Conservation (phyloP, 2,329 filamentous ascomycete genomes). For the Apiospora marii region DNA sequence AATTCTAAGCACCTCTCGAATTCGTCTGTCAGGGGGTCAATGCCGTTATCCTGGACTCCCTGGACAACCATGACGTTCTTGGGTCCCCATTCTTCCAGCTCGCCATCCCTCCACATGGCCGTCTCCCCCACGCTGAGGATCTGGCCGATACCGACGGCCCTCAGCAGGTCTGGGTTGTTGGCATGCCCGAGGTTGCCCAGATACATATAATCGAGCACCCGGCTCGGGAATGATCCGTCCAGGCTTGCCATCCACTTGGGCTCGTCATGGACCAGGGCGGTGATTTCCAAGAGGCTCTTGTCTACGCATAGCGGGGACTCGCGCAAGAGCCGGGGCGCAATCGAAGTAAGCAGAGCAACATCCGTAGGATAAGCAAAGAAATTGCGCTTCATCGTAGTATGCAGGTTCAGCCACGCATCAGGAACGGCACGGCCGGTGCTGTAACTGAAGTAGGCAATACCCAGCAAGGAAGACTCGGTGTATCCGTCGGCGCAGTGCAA, state of each 20-base stretch:
- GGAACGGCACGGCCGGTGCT: conserved; percentile 82
- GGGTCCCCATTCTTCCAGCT: conserved; percentile 74
- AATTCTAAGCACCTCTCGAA: conserved; percentile 89
- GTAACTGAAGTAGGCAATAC: conserved; percentile 92
- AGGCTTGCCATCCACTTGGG: conserved; percentile 84
- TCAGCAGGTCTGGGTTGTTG: conserved; percentile 87
- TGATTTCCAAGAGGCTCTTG: conserved; percentile 61
- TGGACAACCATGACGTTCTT: conserved; percentile 85
- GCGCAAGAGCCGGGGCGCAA: conserved; percentile 77
- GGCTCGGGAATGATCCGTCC: conserved; percentile 90
- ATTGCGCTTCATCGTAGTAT: conserved; percentile 82
- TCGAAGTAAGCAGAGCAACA: conserved; percentile 79
- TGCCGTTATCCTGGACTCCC: conserved; percentile 94
- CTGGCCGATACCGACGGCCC: conserved; percentile 81
- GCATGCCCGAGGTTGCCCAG: conserved; percentile 92
- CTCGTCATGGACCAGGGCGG: conserved; percentile 61
- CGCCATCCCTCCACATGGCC: conserved; percentile 78
- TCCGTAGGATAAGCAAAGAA: conserved; percentile 97
- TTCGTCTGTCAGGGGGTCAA: conserved; percentile 87
- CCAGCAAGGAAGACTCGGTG: conserved; percentile 90
- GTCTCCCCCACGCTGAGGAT: conserved; percentile 93
- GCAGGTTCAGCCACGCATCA: conserved; percentile 86
- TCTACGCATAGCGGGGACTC: conserved; percentile 67
- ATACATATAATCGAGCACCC: conserved; percentile 93
- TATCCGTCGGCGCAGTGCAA: conserved; percentile 97